phyloP scores from a whole-genome alignment of 805 yeast species.

The Ogataea naganishii region DNA sequence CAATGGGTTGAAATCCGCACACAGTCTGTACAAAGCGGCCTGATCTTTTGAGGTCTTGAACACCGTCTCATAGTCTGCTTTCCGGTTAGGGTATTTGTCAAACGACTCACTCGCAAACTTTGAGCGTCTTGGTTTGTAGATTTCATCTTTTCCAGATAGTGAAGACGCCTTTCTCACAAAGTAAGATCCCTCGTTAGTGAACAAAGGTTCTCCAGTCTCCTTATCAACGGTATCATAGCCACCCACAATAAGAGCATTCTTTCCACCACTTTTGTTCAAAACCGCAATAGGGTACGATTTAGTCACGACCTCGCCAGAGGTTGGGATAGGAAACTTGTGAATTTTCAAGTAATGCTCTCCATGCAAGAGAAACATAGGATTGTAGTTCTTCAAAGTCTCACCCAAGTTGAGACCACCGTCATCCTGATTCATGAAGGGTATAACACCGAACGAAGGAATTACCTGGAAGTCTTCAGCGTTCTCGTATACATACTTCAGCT shows the following conservation, averaged over 20 bases:
- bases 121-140: conserved; percentile 35
- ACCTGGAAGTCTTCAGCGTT: conserved; percentile 70
- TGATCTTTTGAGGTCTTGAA: conserved; percentile 58
- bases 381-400: conserved; percentile 66
- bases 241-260: conserved; percentile 71
- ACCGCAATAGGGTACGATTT: conserved; percentile 62
- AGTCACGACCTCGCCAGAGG: conserved; percentile 55
- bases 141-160: conserved; percentile 39
- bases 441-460: conserved; percentile 83
- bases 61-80: conserved; percentile 59
- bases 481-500: conserved; percentile 76
- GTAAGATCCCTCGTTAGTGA: conserved; percentile 76
- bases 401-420: conserved; percentile 49
- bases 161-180: conserved; percentile 74
- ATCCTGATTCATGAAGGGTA: conserved; percentile 68
- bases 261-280: conserved; percentile 60
- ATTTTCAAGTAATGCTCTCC: conserved; percentile 91
- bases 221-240: conserved; percentile 65
- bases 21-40: conserved; percentile 84
- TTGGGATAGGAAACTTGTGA: conserved; percentile 70
- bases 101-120: conserved; percentile 57
- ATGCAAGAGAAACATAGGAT: conserved; percentile 82
- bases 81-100: conserved; percentile 44
- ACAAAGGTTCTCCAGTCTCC: conserved; percentile 57
- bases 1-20: conserved; percentile 92